Conservation (phyloP, 192 early-diverging fungal species). For the Rhizophagus sp. region DNA sequence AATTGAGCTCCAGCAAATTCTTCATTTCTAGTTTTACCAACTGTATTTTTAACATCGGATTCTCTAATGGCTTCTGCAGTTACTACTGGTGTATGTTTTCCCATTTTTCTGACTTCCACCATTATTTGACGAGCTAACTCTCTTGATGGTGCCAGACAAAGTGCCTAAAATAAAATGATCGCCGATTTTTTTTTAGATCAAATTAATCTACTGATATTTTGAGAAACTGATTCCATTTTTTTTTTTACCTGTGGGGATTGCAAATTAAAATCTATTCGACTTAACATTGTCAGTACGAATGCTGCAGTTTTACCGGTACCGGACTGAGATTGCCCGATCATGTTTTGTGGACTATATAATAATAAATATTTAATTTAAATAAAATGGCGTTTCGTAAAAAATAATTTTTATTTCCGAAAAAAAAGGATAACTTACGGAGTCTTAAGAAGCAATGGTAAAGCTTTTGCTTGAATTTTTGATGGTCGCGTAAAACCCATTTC, state of each 20-base stretch:
- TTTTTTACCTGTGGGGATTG: slow-evolving; percentile 63
- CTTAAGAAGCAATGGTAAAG: slow-evolving; percentile 83
- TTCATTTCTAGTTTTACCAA: slow-evolving; percentile 44
- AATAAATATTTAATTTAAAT: background rate
- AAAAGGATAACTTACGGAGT: slow-evolving; percentile 63
- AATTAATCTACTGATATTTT: background rate
- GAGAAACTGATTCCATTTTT: background rate
- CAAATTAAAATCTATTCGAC: slow-evolving; percentile 72
- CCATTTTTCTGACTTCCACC: slow-evolving; percentile 88
- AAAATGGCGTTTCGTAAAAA: too few species aligned
- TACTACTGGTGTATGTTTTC: slow-evolving; percentile 82
- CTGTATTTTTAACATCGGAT: slow-evolving; percentile 11
- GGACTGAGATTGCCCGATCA: slow-evolving; percentile 98
- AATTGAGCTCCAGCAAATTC: slow-evolving; percentile 67
- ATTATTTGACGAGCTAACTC: slow-evolving; percentile 96
- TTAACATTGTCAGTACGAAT: slow-evolving; percentile 91
- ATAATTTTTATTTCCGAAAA: background rate
- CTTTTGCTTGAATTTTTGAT: slow-evolving; percentile 95
- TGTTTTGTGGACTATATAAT: slow-evolving; percentile 71
- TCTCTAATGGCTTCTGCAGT: slow-evolving; percentile 83
- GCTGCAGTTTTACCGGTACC: slow-evolving; percentile 99
- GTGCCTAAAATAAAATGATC: slow-evolving; percentile 46
- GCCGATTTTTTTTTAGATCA: background rate
- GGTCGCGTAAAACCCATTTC: slow-evolving; percentile 91
- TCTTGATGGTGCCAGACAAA: slow-evolving; percentile 90